Base-by-base conservation (phyloP, 2,329 filamentous ascomycete species). In the Pseudogymnoascus sp. region DNA sequence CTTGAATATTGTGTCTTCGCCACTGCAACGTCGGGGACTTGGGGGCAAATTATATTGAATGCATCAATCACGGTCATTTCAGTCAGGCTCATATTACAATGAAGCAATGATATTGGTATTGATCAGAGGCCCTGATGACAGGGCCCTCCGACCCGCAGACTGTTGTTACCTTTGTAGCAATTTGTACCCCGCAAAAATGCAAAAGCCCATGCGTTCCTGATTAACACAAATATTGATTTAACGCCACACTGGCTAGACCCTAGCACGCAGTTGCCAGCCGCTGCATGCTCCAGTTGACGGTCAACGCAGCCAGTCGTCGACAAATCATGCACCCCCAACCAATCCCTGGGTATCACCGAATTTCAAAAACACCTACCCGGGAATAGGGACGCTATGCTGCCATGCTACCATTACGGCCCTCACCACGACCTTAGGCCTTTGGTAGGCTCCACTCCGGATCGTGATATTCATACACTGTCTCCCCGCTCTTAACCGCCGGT, bases 401-500 rank as follows among this genome's bases (percentile, higher is more conserved):
- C 10, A 31, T 33, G 45, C 26, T 23, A n/a, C 14, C 23, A 23
- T 21, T 19, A 41, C 16, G 8, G 11, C 19, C 31, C 31, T 37
- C 19, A 16, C 19, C 58, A 43, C 3, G 11, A 29, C 58, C 58
- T 60, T 43, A 35, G 16, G 58, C 26, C 58, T 43, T 43, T 23
- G 58, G 58, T 3, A 55, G 29, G 16, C 49, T 33, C 49, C 49
- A 55, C 29, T 55, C 49, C 12, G 84, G 83, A 65, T 87, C 84
- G 65, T 82, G 77, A 70, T 87, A 87, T 65, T 77, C 77, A 68
- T 85, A 87, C 2, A 79, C 71, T 68, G 74, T 77, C 52, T 77
- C 75, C n/a, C 75, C 73, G 0, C 78, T 78, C 3, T 73, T 78
- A 2, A 86, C 74, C 1, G 81, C 80, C 0, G 84, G 84, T 4